Base-by-base conservation (phyloP, 139 green algal species). In the Coelastrella sp. region DNA sequence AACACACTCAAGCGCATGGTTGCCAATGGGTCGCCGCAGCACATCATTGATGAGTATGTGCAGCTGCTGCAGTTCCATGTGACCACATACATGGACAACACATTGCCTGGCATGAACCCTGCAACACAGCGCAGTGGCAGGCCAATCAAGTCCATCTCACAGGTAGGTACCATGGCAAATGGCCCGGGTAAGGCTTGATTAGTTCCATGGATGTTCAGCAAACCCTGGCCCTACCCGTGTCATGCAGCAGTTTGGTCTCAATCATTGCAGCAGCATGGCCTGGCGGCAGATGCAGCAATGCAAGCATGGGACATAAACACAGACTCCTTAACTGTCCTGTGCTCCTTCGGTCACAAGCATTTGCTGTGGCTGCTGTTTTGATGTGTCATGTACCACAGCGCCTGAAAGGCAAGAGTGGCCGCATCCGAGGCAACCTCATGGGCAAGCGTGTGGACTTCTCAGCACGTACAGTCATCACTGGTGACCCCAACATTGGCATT, bases 371-470 rank as follows among this genome's bases (percentile, higher is more conserved):
- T 78, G 22, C 22, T 79, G 73, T 11, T 57, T 7, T 20, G 35
- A 49, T 49, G 35, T 49, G 17, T 70, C 17, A 12, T 85, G 56
- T 75, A 8, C 25, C 58, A 19, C n/a, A 73, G 59, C 22, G 70
- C 22, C 83, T 87, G 59, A 90, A 92, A 89, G 95, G 97, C 89
- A 99, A 98, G 93, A 90, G 96, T 81, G 98, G 98, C 4, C 96
- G 98, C 73, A 97, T 99, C 92, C 95, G 98, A 22, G 98, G 98
- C 89, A 99, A 99, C 96, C 95, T 99, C 11, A 99, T 99, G 98
- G 98, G 98, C 89, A 99, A 99, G 96, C 97, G 98, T 75, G 98
- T 99, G 24, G 98, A 99, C 96, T 99, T 99, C 90, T 99, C 96
- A 4, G 98, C 98, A 24, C 97, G 98, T 78, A 99, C 98, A 0